These are phyloP conservation scores for Paramecium biaurelia DNA, from an alignment of 73 alveolate species.

Conservation along the genomic window DNA sequence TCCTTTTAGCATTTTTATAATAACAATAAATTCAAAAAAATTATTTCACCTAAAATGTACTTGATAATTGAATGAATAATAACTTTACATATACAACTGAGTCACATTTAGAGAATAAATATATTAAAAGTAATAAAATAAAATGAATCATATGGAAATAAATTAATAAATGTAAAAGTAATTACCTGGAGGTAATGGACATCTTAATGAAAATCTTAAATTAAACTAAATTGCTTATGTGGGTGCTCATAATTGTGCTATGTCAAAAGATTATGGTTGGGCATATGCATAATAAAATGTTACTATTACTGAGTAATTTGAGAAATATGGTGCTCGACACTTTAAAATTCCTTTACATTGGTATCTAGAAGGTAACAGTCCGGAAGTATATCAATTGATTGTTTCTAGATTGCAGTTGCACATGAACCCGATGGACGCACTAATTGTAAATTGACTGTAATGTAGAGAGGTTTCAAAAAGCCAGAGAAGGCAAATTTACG, in stretches of 20 bases:
- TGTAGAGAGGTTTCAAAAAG: not conserved
- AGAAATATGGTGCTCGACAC: conserved; percentile 30
- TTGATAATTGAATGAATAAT: too few relatives aligned
- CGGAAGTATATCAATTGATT: not conserved
- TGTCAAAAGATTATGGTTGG: conserved; percentile 39
- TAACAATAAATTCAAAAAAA: too few relatives aligned
- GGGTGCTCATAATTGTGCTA: conserved; percentile 35
- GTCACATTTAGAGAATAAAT: too few relatives aligned
- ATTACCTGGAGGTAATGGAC: conserved; percentile 36
- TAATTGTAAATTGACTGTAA: not conserved
- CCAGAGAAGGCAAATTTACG: not conserved
- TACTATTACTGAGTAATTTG: not conserved
- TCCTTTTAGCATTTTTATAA: not conserved
- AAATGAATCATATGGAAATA: not conserved
- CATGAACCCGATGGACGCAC: conserved; percentile 29
- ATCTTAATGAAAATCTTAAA: not conserved
- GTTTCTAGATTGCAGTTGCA: not conserved
- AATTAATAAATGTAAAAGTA: not conserved
- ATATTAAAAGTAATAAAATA: too few relatives aligned
- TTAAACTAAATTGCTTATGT: not conserved
- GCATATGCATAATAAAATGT: conserved; percentile 21
- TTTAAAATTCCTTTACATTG: conserved; percentile 38
- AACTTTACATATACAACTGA: too few relatives aligned
- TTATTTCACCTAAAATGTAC: too few relatives aligned
- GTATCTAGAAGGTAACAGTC: not conserved